phyloP scores from a whole-genome alignment of 768 basidiomycete species.

The Trichaptum fuscoviolaceum region DNA sequence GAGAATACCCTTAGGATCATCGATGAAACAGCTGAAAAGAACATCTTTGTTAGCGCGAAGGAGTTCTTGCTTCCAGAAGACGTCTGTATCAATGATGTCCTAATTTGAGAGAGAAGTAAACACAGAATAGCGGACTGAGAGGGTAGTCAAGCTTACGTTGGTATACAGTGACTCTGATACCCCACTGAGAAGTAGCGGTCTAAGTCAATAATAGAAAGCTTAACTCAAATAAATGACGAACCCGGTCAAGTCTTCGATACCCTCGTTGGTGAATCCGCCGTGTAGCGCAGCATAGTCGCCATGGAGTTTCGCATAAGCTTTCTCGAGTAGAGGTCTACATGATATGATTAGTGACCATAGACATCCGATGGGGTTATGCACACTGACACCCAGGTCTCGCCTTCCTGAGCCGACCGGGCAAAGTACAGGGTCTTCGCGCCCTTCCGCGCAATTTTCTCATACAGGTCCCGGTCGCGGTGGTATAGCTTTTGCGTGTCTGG shows the following conservation, averaged over 20 bases:
- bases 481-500: conserved; percentile 37
- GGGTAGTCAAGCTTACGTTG: conserved; percentile 15
- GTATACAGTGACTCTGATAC: conserved; percentile 7
- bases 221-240: conserved; percentile 18
- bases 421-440: conserved; percentile 45
- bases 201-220: background rate
- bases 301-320: conserved; percentile 55
- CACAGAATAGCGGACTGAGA: conserved; percentile 5
- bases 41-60: conserved; percentile 23
- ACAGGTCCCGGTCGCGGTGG: conserved; percentile 44
- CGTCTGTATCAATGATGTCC: conserved; percentile 27
- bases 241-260: conserved; percentile 56
- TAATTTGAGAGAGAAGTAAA: conserved; percentile 7
- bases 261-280: conserved; percentile 42
- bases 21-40: conserved; percentile 26
- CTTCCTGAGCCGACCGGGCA: conserved; percentile 39
- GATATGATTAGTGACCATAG: conserved; percentile 1
- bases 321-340: conserved; percentile 42
- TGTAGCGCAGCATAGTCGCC: conserved; percentile 42
- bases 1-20: conserved; percentile 6
- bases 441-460: conserved; percentile 39
- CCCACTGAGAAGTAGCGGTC: background rate
- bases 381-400: conserved; percentile 48
- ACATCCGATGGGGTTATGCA: background rate
- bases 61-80: conserved; percentile 28